Base-by-base conservation (phyloP, 2,329 filamentous ascomycete genomes). In the Trichoderma sp. region DNA sequence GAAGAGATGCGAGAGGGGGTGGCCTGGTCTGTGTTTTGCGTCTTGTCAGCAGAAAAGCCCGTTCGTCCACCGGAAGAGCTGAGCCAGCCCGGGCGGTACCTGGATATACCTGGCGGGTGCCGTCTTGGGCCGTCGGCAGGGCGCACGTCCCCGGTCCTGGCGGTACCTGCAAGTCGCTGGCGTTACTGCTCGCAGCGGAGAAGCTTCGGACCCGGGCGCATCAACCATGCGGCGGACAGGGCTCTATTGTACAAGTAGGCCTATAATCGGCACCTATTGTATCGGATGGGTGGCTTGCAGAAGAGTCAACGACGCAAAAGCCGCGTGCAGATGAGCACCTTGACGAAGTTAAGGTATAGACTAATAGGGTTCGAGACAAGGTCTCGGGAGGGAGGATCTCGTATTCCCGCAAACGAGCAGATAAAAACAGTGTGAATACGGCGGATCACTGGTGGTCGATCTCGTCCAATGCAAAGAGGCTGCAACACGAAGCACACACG, bases 1-100 rank as follows among this genome's bases (percentile, higher is more conserved):
- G 63, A 34, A 46, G 43, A 66, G 54, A 37, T 32, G 67, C 52
- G 60, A 54, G 59, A 51, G 66, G 51, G 59, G 66, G 39, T 43
- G 66, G 56, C 32, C 66, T 30, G 43, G 56, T 46, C 66, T 30
- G 55, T 58, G 65, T 60, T 60, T 52, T 30, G 55, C 46, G 65
- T 60, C 56, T 52, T 52, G 64, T 55, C 43, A 56, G 51, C 59
- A 43, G 32, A 28, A 43, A 39, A 52, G 55, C 49, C 63, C 54
- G 63, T 58, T 37, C 21, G 60, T 54, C 49, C 49, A 64, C 46
- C 51, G 26, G 60, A 39, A 55, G 39, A 43, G 39, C 39, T 43
- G 39, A 43, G 39, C 39, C 39, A 43, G 39, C 39, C 18, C 18
- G 39, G 39, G 39, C 18, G 39, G 49, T 54, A 59, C n/a, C 46